These are phyloP conservation scores for Yamadazyma kitorensis DNA, from an alignment of 805 yeast species.

Conservation along the genomic window DNA sequence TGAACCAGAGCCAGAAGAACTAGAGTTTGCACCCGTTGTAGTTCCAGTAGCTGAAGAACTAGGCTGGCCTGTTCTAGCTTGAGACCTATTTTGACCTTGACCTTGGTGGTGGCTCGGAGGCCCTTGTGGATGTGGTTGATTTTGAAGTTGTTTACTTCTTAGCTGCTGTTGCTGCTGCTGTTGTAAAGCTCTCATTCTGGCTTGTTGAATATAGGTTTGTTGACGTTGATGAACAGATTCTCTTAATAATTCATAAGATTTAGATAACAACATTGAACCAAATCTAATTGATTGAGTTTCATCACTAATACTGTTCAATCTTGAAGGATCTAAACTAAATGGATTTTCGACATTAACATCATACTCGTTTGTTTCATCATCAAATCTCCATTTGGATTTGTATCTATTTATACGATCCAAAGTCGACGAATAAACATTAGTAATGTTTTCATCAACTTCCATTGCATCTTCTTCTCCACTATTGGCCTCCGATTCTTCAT, in stretches of 20 bases:
- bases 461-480: neutral
- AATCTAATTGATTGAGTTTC: slow-evolving; percentile 88
- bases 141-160: slow-evolving; percentile 4
- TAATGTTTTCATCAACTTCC: slow-evolving; percentile 13
- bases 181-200: slow-evolving; percentile 40
- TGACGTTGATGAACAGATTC: slow-evolving; percentile 75
- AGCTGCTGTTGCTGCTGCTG: slow-evolving; percentile 30
- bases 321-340: slow-evolving; percentile 74
- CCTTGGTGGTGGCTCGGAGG: neutral
- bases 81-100: neutral
- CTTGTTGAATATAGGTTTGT: slow-evolving; percentile 48
- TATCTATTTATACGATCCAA: slow-evolving; percentile 45
- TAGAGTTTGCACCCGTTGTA: too few species aligned
- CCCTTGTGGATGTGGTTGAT: slow-evolving; percentile 1
- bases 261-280: slow-evolving; percentile 86
- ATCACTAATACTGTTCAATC: slow-evolving; percentile 74
- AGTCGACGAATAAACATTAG: slow-evolving; percentile 45
- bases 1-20: slow-evolving; percentile 5
- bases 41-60: neutral
- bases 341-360: slow-evolving; percentile 42
- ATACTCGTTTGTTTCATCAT: slow-evolving; percentile 49
- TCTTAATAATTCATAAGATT: slow-evolving; percentile 75
- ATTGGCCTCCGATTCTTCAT: neutral
- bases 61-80: slow-evolving; percentile 1
- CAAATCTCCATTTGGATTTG: slow-evolving; percentile 66